phyloP scores from a whole-genome alignment of 805 yeast species.

The Yarrowia divulgata region DNA sequence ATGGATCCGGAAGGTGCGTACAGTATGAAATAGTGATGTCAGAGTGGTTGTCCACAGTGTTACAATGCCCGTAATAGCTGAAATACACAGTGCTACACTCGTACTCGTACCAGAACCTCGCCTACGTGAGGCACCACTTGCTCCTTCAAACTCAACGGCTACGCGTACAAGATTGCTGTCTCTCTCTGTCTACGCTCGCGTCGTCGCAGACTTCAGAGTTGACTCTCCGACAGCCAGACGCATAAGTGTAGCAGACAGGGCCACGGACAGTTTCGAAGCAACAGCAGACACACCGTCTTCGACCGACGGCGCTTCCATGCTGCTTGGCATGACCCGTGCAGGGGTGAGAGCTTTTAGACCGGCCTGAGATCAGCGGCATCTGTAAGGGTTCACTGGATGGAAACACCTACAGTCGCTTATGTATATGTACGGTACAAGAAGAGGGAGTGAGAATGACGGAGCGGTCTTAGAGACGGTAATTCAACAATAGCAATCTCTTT shows the following conservation, averaged over 20 bases:
- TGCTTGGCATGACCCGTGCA: slow-evolving; percentile 28
- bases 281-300: not conserved
- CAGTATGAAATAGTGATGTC: not conserved
- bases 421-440: no score
- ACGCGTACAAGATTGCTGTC: slow-evolving; percentile 22
- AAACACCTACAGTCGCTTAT: not conserved
- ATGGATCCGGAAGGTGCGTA: not conserved
- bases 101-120: no score
- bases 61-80: no score
- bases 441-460: no score
- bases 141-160: not conserved
- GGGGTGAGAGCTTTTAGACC: slow-evolving; percentile 1
- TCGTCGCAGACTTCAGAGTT: slow-evolving; percentile 10
- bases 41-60: not conserved
- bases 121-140: not conserved
- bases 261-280: slow-evolving; percentile 7
- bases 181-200: not conserved
- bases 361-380: not conserved
- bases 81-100: no score
- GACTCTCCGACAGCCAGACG: not conserved
- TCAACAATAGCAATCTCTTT: no score
- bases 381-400: slow-evolving; percentile 13
- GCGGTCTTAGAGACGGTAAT: no score
- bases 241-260: not conserved
- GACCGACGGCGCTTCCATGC: not conserved